A percentile compares a stretch with the other conserved stretches of the same genome.
Evolutionary conservation across 495 filamentous ascomycete genomes (phyloP).

Genomic region (Penicillium soppii): DNA sequence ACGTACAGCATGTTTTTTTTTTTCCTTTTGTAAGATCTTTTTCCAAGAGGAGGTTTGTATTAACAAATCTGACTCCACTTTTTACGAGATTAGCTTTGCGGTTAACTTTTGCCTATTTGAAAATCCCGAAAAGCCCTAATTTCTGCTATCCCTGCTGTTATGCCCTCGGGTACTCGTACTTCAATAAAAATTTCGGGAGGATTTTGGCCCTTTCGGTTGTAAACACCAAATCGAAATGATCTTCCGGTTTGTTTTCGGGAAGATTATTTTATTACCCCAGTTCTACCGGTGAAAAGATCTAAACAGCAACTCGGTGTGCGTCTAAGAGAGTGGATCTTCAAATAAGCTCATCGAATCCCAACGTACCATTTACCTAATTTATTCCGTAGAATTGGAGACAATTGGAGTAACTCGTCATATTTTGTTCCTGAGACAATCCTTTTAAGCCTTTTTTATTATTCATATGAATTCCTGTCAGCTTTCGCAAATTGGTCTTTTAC

Average conservation of each 20-base stretch:
- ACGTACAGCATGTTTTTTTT: background rate
- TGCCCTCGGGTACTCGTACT: too few species aligned
- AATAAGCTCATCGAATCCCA: background rate
- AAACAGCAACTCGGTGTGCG: background rate
- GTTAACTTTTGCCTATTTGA: background rate
- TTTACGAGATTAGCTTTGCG: conserved; percentile 1
- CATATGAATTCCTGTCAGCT: conserved; percentile 1
- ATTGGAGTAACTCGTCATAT: background rate
- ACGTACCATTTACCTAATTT: background rate
- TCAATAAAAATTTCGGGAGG: too few species aligned
- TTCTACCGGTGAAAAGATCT: background rate
- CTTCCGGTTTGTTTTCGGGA: background rate
- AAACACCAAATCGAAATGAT: background rate
- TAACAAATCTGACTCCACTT: background rate
- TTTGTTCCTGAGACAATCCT: conserved; percentile 5
- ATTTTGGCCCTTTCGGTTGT: too few species aligned
- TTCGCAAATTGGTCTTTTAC: background rate
- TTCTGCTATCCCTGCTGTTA: background rate
- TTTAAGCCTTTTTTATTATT: conserved; percentile 14
- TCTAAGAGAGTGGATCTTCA: background rate
- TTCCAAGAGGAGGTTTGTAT: background rate
- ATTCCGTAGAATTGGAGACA: background rate
- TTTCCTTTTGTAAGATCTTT: background rate
- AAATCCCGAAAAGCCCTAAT: background rate
- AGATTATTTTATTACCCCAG: background rate